These are phyloP conservation scores for Plasmodium chabaudi DNA, from an alignment of 169 alveolate species.

Conservation along the genomic window DNA sequence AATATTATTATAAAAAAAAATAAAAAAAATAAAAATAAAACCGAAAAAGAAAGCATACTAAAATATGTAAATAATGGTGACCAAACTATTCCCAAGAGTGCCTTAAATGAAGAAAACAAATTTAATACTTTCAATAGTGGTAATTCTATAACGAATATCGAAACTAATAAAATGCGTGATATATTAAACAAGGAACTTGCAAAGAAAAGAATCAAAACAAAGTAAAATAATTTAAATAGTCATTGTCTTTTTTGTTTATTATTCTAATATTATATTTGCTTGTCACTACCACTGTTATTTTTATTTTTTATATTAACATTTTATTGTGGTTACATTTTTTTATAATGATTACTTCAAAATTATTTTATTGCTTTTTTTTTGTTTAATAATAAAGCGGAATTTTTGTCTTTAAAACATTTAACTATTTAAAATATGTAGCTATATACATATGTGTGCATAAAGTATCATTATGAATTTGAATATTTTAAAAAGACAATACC, in stretches of 20 bases:
- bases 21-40: conserved; percentile 25
- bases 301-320: not conserved
- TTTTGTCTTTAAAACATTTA: too few relatives aligned
- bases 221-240: not conserved
- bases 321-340: too few relatives aligned
- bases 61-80: conserved; percentile 35
- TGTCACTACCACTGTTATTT: not conserved
- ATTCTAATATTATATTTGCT: too few relatives aligned
- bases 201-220: conserved; percentile 45
- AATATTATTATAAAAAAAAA: conserved; percentile 5
- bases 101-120: conserved; percentile 25
- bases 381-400: too few relatives aligned
- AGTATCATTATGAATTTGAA: too few relatives aligned
- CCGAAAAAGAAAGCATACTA: conserved; percentile 11
- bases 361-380: too few relatives aligned
- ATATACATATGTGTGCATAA: too few relatives aligned
- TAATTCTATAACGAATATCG: conserved; percentile 34
- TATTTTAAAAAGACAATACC: too few relatives aligned
- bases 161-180: conserved; percentile 70
- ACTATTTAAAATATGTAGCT: too few relatives aligned
- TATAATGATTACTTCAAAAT: too few relatives aligned
- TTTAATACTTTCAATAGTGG: conserved; percentile 7
- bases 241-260: not conserved
- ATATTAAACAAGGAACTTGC: conserved; percentile 58
- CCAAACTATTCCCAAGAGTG: not conserved